These are phyloP conservation scores for Saturnispora bothae DNA, from an alignment of 805 yeast species.

Conservation along the genomic window DNA sequence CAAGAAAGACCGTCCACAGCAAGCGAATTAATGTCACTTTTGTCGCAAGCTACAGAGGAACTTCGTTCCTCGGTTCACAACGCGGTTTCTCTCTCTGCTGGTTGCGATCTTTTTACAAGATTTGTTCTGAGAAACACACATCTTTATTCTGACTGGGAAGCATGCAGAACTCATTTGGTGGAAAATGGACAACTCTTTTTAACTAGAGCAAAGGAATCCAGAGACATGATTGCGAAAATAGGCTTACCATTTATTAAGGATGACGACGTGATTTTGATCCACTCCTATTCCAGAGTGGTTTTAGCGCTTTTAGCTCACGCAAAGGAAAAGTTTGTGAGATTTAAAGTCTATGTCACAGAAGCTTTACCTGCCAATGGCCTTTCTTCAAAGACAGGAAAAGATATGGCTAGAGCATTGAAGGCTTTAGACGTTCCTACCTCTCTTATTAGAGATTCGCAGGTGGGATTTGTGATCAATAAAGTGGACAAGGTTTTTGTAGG, in stretches of 20 bases:
- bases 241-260: slow-evolving; percentile 88
- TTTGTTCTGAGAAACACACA: slow-evolving; percentile 86
- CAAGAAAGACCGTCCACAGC: slow-evolving; percentile 87
- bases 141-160: slow-evolving; percentile 88
- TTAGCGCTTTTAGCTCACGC: slow-evolving; percentile 67
- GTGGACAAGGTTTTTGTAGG: slow-evolving; percentile 93
- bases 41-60: slow-evolving; percentile 64
- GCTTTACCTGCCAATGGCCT: slow-evolving; percentile 81
- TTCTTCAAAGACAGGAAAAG: slow-evolving; percentile 40
- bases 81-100: slow-evolving; percentile 90
- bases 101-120: slow-evolving; percentile 92
- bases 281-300: slow-evolving; percentile 88
- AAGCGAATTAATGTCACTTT: slow-evolving; percentile 76
- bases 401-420: slow-evolving; percentile 59
- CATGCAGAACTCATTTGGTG: slow-evolving; percentile 77
- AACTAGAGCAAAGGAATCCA: slow-evolving; percentile 80
- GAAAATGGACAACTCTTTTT: slow-evolving; percentile 90
- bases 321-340: slow-evolving; percentile 65
- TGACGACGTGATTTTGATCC: slow-evolving; percentile 83
- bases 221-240: slow-evolving; percentile 76
- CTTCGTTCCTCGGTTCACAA: slow-evolving; percentile 75
- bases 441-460: slow-evolving; percentile 84
- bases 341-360: slow-evolving; percentile 86
- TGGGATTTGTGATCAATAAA: slow-evolving; percentile 82
- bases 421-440: slow-evolving; percentile 76